Evolutionary conservation across 139 green algal species (phyloP), one percentile per base, ranked within the genome.

Genomic region (Coelastrella sp.): DNA sequence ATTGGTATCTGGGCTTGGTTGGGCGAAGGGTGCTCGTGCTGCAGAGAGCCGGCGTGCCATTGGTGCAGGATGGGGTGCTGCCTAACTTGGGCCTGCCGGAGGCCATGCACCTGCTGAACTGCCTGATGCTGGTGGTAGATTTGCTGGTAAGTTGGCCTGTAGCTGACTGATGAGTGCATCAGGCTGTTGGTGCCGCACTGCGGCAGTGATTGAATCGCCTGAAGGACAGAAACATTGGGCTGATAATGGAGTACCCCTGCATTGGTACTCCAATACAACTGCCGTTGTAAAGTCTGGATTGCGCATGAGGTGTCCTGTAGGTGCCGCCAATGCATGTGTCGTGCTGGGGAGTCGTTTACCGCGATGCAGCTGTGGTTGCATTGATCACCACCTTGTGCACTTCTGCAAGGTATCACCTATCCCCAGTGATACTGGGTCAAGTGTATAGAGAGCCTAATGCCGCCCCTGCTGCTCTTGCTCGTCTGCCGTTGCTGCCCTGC

Each of bases 391-490:
- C 61, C 61, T 68, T 35, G n/a, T 6, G n/a, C 73, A 80, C 73
- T 35, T 27, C 73, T 80, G 73, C 73, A 80, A 80, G 73, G 73
- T 27, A 80, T n/a, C n/a, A 57, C 12, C 73, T 80, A 27, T 15
- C 22, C 73, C 73, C 24, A 14, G n/a, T 80, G 73, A 27, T 80
- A 35, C 73, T 80, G 73, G n/a, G 22, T 9, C 73, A 57, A 35
- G 10, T 12, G 14, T 68, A 68, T 19, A 68, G 61, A 68, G 11
- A 68, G 61, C 61, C 61, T 68, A 68, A 68, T 80, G 73, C 73
- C 22, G 73, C 17, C 22, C n/a, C 73, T 80, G 73, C 73, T 80
- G 73, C 73, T 80, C n/a, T 35, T 80, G n/a, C 73, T 35, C 17
- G 14, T 35, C 73, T 7, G 12, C 73, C 4, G 73, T 80, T 68